Base-by-base conservation (phyloP, 225 moss, liverwort and hornwort species). In the Pseudisothecium myosuroides region DNA sequence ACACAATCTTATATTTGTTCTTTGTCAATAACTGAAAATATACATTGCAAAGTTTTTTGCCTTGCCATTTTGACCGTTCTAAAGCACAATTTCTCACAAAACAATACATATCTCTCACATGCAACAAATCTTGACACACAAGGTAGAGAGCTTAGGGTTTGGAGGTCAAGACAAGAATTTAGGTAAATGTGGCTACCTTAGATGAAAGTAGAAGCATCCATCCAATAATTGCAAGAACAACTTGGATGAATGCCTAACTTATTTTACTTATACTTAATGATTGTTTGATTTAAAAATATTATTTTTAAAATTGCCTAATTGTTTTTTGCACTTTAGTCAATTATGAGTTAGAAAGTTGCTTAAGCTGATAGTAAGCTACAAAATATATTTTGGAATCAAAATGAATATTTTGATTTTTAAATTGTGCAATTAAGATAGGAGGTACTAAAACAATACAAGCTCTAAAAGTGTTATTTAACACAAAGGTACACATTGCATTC, bases 281-380 rank as follows among this genome's bases (percentile, higher is more conserved):
- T 4, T 67, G 1, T 7, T 1, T 0, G 1, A 21, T 67, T 67
- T 8, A 2, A 0, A 67, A 5, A 6, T 20, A 12, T 20, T 65
- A 65, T 11, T 67, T 11, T 67, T 20, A 0, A 1, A 2, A 0
- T 67, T 67, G 15, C 4, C 2, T 3, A 67, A 20, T 0, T 37
- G 0, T 67, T 20, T 66, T 66, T 36, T 66, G 11, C 19, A 66
- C 18, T 36, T 36, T 36, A 20, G 20, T 36, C 6, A 11, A 37
- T 37, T 37, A 67, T 37, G 37, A 19, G 11, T 2, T 1, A 67
- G 5, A 66, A 37, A 66, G 1, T 19, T 20, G 20, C 21, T 5
- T 37, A 12, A 67, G 1, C 6, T 67, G 0, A 37, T 37, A 37
- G 11, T 1, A 37, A 37, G 37, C 11, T 37, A 20, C 1, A 2